A percentile compares a stretch with the other conserved stretches of the same genome.
These are phyloP conservation scores for Penicillium rolfsii DNA, from an alignment of 2,329 filamentous ascomycete species.

Conservation along the genomic window DNA sequence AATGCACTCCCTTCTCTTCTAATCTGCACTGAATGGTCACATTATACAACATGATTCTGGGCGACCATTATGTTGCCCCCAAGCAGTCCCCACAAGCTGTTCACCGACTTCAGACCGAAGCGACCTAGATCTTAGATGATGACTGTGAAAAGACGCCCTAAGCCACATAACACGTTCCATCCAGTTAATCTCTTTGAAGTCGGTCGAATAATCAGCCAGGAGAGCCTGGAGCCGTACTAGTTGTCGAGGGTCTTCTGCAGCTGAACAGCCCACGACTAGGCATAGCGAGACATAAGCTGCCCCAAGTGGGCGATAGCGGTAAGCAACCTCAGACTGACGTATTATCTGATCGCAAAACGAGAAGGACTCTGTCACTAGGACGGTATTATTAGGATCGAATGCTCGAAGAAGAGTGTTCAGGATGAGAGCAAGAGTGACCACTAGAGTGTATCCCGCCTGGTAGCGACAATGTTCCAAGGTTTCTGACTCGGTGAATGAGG, in stretches of 20 bases:
- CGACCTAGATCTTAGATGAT: conserved; percentile 10
- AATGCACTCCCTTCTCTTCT: neutral
- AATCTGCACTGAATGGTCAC: neutral
- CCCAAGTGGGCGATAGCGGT: conserved; percentile 27
- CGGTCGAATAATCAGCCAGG: conserved; percentile 26
- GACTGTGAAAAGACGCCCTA: conserved; percentile 12
- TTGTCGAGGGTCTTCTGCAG: conserved; percentile 19
- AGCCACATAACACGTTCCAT: conserved; percentile 20
- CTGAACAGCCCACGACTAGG: conserved; percentile 25
- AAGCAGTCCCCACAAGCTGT: neutral
- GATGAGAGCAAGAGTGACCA: conserved; percentile 23
- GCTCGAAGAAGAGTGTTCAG: conserved; percentile 26
- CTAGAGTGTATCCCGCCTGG: conserved; percentile 26
- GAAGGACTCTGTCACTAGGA: conserved; percentile 17
- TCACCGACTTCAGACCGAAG: neutral
- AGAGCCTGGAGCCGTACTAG: conserved; percentile 17
- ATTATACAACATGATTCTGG: conserved; percentile 11
- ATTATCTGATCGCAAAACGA: conserved; percentile 21
- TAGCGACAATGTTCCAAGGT: conserved; percentile 21
- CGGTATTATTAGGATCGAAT: conserved; percentile 19
- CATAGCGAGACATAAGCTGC: conserved; percentile 26
- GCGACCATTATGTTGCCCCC: neutral
- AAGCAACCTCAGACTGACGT: conserved; percentile 18
- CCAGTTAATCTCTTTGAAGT: conserved; percentile 27
- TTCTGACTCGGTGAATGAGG: neutral